Evolutionary conservation across 2,329 filamentous ascomycete species (phyloP), one percentile per base, ranked within the genome.

Genomic region (Ophiostoma perfectum): DNA sequence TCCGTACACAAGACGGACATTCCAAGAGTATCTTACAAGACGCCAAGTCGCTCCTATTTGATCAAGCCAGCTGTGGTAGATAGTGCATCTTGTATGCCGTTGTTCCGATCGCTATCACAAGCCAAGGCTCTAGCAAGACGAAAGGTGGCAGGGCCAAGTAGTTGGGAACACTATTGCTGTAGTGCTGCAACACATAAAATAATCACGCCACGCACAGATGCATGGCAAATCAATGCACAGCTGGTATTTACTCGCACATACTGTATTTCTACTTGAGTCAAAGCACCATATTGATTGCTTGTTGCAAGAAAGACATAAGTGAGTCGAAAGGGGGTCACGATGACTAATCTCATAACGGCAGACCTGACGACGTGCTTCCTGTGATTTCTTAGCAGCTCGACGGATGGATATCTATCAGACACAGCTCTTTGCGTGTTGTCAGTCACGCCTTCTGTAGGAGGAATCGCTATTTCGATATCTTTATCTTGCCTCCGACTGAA

Each of bases 111-210:
- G 58, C 39, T 62, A 62, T 41, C 58, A 41, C 27, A 41, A 62
- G 58, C 58, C 58, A 60, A 60, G 55, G 27, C 55, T 60, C 18
- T 27, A 27, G 27, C 27, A 27, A 27, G 27, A n/a, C 49, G 27
- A 55, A 55, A 27, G n/a, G 49, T 55, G 49, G n/a, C 49, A 55
- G 18, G 49, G 49, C n/a, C 49, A 47, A 12, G n/a, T 36, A 55
- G 49, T 55, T n/a, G 49, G n/a, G 18, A 27, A 18, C 49, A 16
- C 49, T 16, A 18, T 18, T 9, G 27, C 5, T n/a, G 49, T 36
- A 12, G n/a, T 11, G 49, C 49, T 55, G 49, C 27, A 27, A 27
- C 27, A 27, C 27, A 27, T 27, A 45, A 45, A 12, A 45, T 45
- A 45, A 45, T 45, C 27, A 27, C 27, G 27, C 27, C n/a, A 27